Evolutionary conservation across 176 grass and related monocot genomes (phyloP).

Genomic region (Eragrostis nindensis): DNA sequence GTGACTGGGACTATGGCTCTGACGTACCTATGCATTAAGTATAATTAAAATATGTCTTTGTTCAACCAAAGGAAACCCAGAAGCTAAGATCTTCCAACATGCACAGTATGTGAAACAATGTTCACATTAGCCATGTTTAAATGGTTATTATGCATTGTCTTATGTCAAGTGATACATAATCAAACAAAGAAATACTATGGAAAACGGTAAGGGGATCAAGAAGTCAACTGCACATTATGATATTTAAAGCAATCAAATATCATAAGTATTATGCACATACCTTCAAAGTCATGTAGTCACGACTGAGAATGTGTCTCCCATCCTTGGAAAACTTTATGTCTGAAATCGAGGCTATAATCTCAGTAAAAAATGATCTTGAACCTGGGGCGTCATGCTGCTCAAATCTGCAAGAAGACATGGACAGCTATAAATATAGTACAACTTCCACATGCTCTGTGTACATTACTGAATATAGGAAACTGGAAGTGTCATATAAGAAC

Average conservation of each 20-base stretch:
- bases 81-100: neutral
- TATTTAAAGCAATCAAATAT: conserved; percentile 3
- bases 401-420: conserved; percentile 66
- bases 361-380: conserved; percentile 99
- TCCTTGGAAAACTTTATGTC: conserved; percentile 94
- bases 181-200: neutral
- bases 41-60: conserved; percentile 5
- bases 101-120: neutral
- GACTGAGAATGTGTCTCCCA: conserved; percentile 93
- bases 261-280: conserved; percentile 44
- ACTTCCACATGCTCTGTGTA: conserved; percentile 22
- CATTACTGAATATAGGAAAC: conserved; percentile 40
- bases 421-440: conserved; percentile 34
- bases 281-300: conserved; percentile 99
- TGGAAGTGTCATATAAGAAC: conserved; percentile 42
- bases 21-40: neutral
- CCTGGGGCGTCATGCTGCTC: conserved; percentile 78
- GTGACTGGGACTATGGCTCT: neutral
- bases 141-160: neutral
- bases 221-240: conserved; percentile 26
- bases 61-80: conserved; percentile 11
- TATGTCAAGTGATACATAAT: neutral
- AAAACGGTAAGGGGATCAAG: neutral
- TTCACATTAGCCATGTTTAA: conserved; percentile 1
- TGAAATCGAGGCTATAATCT: conserved; percentile 99